Conservation (phyloP, 768 basidiomycete species). For the Lactifluus rugatus region DNA sequence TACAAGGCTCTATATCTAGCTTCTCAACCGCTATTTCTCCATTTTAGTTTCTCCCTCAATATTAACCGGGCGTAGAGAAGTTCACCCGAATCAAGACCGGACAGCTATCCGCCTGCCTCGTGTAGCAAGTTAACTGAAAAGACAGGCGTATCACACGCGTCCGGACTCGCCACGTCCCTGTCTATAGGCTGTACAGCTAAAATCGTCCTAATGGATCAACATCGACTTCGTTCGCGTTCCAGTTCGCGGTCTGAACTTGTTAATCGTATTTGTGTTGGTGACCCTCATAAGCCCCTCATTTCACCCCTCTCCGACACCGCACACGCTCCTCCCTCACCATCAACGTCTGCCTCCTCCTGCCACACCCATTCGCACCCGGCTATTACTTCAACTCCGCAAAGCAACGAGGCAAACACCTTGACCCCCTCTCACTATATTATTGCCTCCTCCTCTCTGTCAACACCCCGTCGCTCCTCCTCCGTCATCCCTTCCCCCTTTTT, state of each 20-base stretch:
- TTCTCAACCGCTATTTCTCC: not conserved
- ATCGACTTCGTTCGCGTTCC: conserved; percentile 11
- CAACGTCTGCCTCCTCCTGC: not conserved
- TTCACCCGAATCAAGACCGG: not conserved
- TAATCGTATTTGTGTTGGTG: not conserved
- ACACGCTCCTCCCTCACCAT: not conserved
- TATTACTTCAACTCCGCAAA: conserved; percentile 13
- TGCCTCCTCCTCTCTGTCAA: conserved; percentile 6
- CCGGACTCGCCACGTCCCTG: conserved; percentile 8
- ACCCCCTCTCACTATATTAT: conserved; percentile 13
- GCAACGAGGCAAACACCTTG: conserved; percentile 17
- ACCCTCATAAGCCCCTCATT: conserved; percentile 12
- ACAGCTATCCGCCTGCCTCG: conserved; percentile 1
- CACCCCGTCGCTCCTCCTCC: conserved; percentile 7
- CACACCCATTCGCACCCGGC: conserved; percentile 6
- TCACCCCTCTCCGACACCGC: not conserved
- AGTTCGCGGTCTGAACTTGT: conserved; percentile 16
- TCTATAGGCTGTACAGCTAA: conserved; percentile 9
- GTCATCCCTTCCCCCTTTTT: conserved; percentile 3
- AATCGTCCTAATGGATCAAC: conserved; percentile 10
- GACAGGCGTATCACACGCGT: conserved; percentile 15
- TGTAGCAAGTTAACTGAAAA: conserved; percentile 6
- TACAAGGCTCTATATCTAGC: not conserved
- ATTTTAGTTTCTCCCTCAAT: not conserved
- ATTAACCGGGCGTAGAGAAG: conserved; percentile 9